Base-by-base conservation (phyloP, 345 rosid genomes). In the Rhizophora mangle region DNA sequence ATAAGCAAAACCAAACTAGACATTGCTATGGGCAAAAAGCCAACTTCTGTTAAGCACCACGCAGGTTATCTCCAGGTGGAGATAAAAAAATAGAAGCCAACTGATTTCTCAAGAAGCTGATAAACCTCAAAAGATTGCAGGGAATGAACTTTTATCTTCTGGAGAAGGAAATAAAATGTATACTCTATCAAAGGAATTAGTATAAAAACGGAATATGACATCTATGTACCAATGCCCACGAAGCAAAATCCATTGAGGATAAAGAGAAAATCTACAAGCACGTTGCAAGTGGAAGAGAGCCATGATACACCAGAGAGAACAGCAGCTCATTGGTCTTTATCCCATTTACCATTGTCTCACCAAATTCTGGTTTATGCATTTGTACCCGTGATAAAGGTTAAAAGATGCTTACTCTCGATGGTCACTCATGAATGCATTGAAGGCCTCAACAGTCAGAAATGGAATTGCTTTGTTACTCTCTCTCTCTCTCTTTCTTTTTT, bases 381-480 rank as follows among this genome's bases (percentile, higher is more conserved):
- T 51, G 53, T 52, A 19, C 26, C 4, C 11, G 22, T 36, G 58
- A 6, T 15, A 62, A 16, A 30, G 19, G 54, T 24, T 32, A 11
- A 21, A 47, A 64, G 64, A 56, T 39, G 75, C 51, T 32, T 32
- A 36, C 39, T 18, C 57, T 46, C 2, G 8, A 29, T 37, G 61
- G 65, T 36, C 34, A 64, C 47, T 15, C 59, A 21, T 21, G 13
- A n/a, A 54, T 8, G 27, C 29, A 21, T n/a, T 7, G 29, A 8
- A 54, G 67, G 57, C 39, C 58, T 72, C 68, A 54, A 46, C 62
- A 43, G 43, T 61, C 59, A 53, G 36, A 11, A 32, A 56, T 20
- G 11, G 6, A 31, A 22, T 36, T 43, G 26, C 61, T 49, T 21
- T 31, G 22, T 8, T 21, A 7, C 1, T 52, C 3, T 52, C 22